phyloP scores from a whole-genome alignment of 768 basidiomycete genomes.

The Clathrus columnatus region DNA sequence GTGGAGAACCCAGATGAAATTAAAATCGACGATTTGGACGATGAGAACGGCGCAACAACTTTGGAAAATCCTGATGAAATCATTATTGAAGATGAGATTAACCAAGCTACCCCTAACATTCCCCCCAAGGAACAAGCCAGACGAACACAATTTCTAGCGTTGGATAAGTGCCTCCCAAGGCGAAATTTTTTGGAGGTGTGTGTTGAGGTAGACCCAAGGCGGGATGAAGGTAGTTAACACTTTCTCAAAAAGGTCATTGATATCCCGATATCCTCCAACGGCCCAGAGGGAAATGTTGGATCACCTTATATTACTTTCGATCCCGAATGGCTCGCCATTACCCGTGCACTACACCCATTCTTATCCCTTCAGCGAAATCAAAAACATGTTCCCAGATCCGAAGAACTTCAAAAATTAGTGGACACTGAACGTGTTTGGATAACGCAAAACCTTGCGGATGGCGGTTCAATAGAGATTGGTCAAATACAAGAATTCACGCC shows the following conservation, averaged over 20 bases:
- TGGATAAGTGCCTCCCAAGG: slow-evolving; percentile 76
- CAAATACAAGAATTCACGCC: slow-evolving; percentile 58
- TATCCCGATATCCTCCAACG: slow-evolving; percentile 27
- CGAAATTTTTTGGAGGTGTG: slow-evolving; percentile 75
- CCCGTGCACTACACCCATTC: slow-evolving; percentile 74
- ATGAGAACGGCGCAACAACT: slow-evolving; percentile 29
- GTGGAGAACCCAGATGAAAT: slow-evolving; percentile 44
- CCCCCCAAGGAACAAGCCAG: slow-evolving; percentile 11
- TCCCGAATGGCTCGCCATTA: slow-evolving; percentile 90
- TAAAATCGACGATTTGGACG: slow-evolving; percentile 37
- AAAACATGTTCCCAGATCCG: slow-evolving; percentile 49
- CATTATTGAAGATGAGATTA: slow-evolving; percentile 20
- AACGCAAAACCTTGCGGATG: slow-evolving; percentile 35
- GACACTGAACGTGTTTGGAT: slow-evolving; percentile 62
- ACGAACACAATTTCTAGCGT: slow-evolving; percentile 73
- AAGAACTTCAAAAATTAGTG: slow-evolving; percentile 39
- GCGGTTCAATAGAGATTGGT: slow-evolving; percentile 31
- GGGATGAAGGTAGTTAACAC: not conserved
- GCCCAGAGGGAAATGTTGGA: slow-evolving; percentile 1
- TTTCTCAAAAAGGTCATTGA: slow-evolving; percentile 56
- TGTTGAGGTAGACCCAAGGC: not conserved
- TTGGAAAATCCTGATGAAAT: slow-evolving; percentile 23
- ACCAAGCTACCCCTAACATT: slow-evolving; percentile 12
- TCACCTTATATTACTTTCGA: slow-evolving; percentile 52
- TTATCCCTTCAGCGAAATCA: slow-evolving; percentile 50